Evolutionary conservation across 75 land plant species (phyloP), one percentile per base, ranked within the genome.

Genomic region (Sequoia sempervirens): DNA sequence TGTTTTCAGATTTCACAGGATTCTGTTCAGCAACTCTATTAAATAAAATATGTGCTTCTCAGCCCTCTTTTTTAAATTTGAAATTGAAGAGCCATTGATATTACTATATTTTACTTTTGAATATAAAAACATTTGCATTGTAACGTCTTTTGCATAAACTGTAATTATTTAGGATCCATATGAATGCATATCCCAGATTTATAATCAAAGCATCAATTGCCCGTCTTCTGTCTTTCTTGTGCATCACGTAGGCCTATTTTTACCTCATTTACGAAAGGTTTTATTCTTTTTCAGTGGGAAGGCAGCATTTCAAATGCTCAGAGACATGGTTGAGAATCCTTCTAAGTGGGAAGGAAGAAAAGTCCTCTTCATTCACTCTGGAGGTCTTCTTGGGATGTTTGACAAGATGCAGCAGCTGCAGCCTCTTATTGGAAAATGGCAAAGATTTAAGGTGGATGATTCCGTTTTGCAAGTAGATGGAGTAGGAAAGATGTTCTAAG

Each of bases 321-420:
- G 89, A 46, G 96, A 94, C 84, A 96, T 96, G 98, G 87, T 83
- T 53, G 89, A 90, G 79, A 91, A 94, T 52, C 97, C 98, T 23
- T 66, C 83, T n/a, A 85, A 97, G 56, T 97, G 99, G 99, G 90
- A 88, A 84, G 99, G 98, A 50, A 92, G 91, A 76, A 97, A 89
- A 83, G 86, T 97, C 28, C 91, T 97, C 13, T 97, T 97, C 83
- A 85, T 97, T 54, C 99, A 97, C 87, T 93, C 99, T 3, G 99
- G 99, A 11, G 99, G 99, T 15, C 92, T 97, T 3, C 90, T 97
- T 23, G 99, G 99, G 1, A 88, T 97, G 88, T 97, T 86, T 82
- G 98, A 97, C 84, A 97, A 97, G 75, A 85, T 87, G 64, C 93
- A 93, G 8, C 94, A 96, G 75, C 70, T 97, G 87, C 88, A 91